Base-by-base conservation (phyloP, 1,139 yeast genomes). In the Geotrichum restrictum region DNA sequence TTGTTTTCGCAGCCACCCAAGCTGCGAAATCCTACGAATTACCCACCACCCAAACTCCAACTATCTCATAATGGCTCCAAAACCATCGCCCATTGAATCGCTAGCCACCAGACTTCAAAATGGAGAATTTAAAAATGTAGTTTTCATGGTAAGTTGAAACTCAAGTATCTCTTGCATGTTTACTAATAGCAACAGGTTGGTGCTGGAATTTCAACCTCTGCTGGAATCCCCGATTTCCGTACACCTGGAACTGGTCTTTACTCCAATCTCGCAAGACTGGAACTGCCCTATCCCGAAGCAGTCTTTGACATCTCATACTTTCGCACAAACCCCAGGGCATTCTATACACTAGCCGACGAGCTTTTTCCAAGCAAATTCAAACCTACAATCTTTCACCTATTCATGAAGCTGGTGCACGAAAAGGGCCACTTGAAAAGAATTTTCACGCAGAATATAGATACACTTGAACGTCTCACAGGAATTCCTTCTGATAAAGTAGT, bases 141-240 rank as follows among this genome's bases (percentile, higher is more conserved):
- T 69, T 2, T 69, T 70, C 58, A 62, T 71, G 69, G 73, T 65
- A 45, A 37, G 61, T 42, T n/a, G n/a, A n/a, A n/a, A n/a, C n/a
- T n/a, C n/a, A n/a, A n/a, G n/a, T n/a, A n/a, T n/a, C n/a, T 10
- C 24, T 10, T 22, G 10, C n/a, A 8, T 7, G 14, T 14, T 16
- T 34, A 16, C 14, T 16, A 32, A 32, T 34, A n/a, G 16, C 2
- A 5, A 34, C 14, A 34, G 71, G 84, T 82, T 13, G 98, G 98
- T 1, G 98, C 98, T 0, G 98, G 98, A 1, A 82, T 88, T 45
- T 88, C 96, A 3, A 91, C 98, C 0, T 75, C 85, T 1, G 91
- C 95, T 33, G 98, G 98, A 0, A 91, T 91, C 45, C 98, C 98
- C 0, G 98, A 93, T 65, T 93, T 93, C 66, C 75, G 98, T 59